Conservation (phyloP, 2,329 filamentous ascomycete genomes). For the Ceratocystis eucalypticola region DNA sequence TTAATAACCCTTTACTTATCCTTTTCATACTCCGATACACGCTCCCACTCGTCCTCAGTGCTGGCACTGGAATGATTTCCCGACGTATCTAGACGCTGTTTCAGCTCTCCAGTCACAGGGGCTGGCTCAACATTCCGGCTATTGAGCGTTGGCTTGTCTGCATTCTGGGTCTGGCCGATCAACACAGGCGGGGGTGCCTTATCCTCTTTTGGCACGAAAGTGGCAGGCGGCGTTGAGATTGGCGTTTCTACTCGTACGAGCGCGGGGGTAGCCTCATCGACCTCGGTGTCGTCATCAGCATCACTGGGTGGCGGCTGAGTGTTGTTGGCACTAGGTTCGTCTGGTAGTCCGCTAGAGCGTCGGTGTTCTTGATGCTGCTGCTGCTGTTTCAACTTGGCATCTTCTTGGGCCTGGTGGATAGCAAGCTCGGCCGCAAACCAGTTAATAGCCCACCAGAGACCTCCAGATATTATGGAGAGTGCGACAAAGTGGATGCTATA, state of each 20-base stretch:
- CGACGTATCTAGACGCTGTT: slow-evolving; percentile 31
- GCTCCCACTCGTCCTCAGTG: slow-evolving; percentile 97
- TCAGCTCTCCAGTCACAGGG: slow-evolving; percentile 35
- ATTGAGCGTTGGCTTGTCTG: slow-evolving; percentile 20
- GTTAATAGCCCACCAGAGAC: slow-evolving; percentile 88
- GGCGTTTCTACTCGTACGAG: not conserved
- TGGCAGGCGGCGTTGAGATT: slow-evolving; percentile 11
- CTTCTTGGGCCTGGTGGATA: slow-evolving; percentile 32
- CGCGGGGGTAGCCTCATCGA: slow-evolving; percentile 30
- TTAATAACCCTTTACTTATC: slow-evolving; percentile 33
- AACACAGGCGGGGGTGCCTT: not conserved
- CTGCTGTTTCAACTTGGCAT: slow-evolving; percentile 16
- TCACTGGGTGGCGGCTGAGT: slow-evolving; percentile 18
- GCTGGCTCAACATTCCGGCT: slow-evolving; percentile 29
- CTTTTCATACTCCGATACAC: slow-evolving; percentile 62
- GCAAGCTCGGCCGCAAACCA: slow-evolving; percentile 72
- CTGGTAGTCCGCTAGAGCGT: not conserved
- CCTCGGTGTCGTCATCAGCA: slow-evolving; percentile 38
- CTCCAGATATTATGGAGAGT: slow-evolving; percentile 63
- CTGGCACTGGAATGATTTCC: slow-evolving; percentile 47
- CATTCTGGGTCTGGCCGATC: not conserved
- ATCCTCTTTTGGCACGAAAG: slow-evolving; percentile 5
- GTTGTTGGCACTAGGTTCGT: slow-evolving; percentile 25
- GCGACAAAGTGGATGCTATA: slow-evolving; percentile 80
- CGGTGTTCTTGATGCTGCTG: slow-evolving; percentile 24